Percentiles rank a stretch among this genome's conserved stretches.
Evolutionary conservation across 306 rosid genomes (phyloP).

Genomic region (Hylodesmum podocarpum): DNA sequence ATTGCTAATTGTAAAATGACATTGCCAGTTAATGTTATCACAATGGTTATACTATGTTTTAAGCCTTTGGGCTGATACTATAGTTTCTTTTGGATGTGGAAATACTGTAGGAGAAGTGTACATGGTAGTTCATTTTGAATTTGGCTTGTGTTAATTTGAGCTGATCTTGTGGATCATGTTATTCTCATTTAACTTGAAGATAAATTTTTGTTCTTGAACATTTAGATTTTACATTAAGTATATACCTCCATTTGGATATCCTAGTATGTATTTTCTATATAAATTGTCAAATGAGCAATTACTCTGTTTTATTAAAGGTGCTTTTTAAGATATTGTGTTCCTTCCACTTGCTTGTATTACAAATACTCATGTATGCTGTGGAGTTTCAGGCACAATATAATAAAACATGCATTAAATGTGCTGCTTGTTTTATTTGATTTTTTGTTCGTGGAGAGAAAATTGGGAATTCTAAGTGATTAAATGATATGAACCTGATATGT

Average conservation of each 20-base stretch:
- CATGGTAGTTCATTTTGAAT: constrained; percentile 15
- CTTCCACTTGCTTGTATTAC: background rate
- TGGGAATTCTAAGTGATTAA: background rate
- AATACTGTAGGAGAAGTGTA: background rate
- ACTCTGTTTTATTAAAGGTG: background rate
- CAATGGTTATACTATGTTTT: background rate
- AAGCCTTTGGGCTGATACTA: background rate
- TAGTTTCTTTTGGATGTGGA: constrained; percentile 14
- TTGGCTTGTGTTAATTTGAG: background rate
- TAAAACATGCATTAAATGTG: background rate
- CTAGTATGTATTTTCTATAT: background rate
- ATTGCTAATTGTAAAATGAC: background rate
- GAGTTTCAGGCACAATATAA: background rate
- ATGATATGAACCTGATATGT: background rate
- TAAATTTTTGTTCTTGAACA: constrained; percentile 1
- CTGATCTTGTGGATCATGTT: background rate
- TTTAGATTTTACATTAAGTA: background rate
- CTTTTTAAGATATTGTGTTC: constrained; percentile 16
- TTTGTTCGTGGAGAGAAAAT: background rate
- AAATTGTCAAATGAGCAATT: constrained; percentile 6
- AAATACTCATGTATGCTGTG: background rate
- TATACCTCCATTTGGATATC: constrained; percentile 3
- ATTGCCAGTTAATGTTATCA: background rate
- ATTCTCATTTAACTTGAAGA: constrained; percentile 9
- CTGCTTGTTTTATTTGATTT: background rate